phyloP scores from a whole-genome alignment of 2,329 filamentous ascomycete genomes.

The Boeremia exigua region DNA sequence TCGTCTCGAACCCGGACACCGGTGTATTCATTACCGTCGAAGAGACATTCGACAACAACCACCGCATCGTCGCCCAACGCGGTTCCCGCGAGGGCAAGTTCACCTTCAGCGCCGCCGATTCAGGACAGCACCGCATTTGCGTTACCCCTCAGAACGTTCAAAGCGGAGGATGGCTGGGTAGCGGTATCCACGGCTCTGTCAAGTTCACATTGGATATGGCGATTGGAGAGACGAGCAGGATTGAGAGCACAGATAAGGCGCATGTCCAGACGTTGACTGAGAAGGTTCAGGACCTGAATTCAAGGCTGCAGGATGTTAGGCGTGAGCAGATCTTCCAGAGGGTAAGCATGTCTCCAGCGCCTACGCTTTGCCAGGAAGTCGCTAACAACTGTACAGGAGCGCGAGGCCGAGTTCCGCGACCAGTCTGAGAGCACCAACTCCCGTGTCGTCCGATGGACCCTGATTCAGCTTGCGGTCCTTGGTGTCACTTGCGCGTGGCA shows the following conservation, averaged over 20 bases:
- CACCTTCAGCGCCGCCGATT: conserved; percentile 92
- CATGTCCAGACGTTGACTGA: conserved; percentile 90
- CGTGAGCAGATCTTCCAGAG: conserved; percentile 96
- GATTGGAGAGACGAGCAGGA: conserved; percentile 91
- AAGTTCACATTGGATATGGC: conserved; percentile 87
- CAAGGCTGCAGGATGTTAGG: conserved; percentile 83
- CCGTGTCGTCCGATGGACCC: conserved; percentile 90
- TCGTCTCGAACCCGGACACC: conserved; percentile 75
- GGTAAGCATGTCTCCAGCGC: conserved; percentile 56
- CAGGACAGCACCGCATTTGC: conserved; percentile 95
- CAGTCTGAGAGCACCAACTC: conserved; percentile 93
- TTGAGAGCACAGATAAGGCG: conserved; percentile 90
- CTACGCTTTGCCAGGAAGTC: neutral
- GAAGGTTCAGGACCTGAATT: conserved; percentile 88
- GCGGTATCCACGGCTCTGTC: conserved; percentile 74
- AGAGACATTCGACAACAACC: conserved; percentile 97
- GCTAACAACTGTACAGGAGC: conserved; percentile 67
- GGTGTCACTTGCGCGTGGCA: conserved; percentile 95
- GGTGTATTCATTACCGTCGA: conserved; percentile 92
- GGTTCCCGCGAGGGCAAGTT: conserved; percentile 80
- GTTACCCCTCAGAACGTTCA: conserved; percentile 83
- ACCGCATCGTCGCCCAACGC: conserved; percentile 89
- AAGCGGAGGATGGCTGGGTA: conserved; percentile 74
- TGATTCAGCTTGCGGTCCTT: conserved; percentile 86
- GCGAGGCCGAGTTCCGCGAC: conserved; percentile 96